A percentile compares a stretch with the other conserved stretches of the same genome.
phyloP scores from a whole-genome alignment of 2,329 filamentous ascomycete species.

The Pseudocercospora vitis region DNA sequence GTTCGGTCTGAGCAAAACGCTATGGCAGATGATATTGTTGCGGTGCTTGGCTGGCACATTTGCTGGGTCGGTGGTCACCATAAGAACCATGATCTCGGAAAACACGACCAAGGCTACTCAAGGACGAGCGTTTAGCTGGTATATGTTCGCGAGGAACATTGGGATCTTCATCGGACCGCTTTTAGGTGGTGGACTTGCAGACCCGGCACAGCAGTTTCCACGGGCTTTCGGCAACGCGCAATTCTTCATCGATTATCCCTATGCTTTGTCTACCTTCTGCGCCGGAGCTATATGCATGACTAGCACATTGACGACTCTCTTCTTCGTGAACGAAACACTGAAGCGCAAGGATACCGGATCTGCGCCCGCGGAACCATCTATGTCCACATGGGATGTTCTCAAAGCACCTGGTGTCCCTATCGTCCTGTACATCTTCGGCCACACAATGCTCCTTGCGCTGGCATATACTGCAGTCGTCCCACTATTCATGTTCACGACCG shows the following conservation, averaged over 20 bases:
- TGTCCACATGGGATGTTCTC: constrained; percentile 58
- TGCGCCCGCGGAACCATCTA: constrained; percentile 31
- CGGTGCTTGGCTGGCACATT: constrained; percentile 72
- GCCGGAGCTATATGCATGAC: constrained; percentile 56
- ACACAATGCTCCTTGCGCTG: constrained; percentile 68
- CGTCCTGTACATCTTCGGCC: constrained; percentile 65
- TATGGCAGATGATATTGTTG: constrained; percentile 75
- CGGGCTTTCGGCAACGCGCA: constrained; percentile 53
- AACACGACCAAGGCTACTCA: constrained; percentile 69
- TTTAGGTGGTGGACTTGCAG: constrained; percentile 65
- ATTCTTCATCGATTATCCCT: constrained; percentile 66
- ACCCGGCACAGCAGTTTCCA: constrained; percentile 66
- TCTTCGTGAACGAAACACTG: constrained; percentile 30
- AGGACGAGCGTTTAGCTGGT: constrained; percentile 72
- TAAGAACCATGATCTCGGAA: constrained; percentile 76
- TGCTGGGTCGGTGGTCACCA: constrained; percentile 70
- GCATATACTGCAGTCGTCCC: constrained; percentile 70
- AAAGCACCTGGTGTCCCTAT: constrained; percentile 63
- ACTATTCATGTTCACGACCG: constrained; percentile 66
- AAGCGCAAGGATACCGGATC: constrained; percentile 26
- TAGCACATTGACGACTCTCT: constrained; percentile 51
- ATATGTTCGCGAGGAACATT: constrained; percentile 70
- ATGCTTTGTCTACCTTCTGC: constrained; percentile 63
- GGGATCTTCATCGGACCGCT: constrained; percentile 72
- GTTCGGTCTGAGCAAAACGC: constrained; percentile 65